Evolutionary conservation across 495 filamentous ascomycete genomes (phyloP), one percentile per base, ranked within the genome.

Genomic region (Opeltia flavorubescens): DNA sequence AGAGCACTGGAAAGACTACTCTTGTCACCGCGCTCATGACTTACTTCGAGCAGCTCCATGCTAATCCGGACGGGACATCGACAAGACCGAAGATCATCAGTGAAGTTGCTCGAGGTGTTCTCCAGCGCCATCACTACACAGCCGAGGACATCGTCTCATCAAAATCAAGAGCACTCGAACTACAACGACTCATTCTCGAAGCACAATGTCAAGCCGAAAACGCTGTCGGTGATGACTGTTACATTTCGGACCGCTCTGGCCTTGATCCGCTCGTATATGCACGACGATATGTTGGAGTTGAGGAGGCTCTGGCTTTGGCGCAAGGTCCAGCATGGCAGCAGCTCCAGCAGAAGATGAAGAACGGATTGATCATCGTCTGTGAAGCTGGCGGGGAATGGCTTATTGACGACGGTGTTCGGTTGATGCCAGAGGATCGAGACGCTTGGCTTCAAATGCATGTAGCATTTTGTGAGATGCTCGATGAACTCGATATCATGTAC

Each of bases 1-100:
- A 68, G 46, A 65, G 62, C 45, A 73, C 69, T 3, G 71, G 71
- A 46, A 74, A 73, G 50, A 71, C 71, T 1, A 73, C 71, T 6
- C 61, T 73, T 18, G 61, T 66, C 36, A 53, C 61, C 35, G 63
- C 62, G 0, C 55, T 74, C 7, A 51, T 54, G 23, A 33, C 31
- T 4, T 50, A 61, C 47, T 66, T 69, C 46, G 36, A 47, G n/a
- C 29, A 34, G 11, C n/a, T 41, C 8, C 8, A 15, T 26, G 2
- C 9, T 36, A 20, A 12, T 15, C 17, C 11, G 4, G 17, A 41
- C 5, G 18, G 7, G 18, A 23, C 18, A 8, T 5, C 20, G 24
- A 43, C 29, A 21, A 8, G 41, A 11, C 66, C 63, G 13, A 24
- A 41, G 11, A 51, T 65, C 15, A 54, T 74, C 43, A 65, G 46